Conservation (phyloP, 2,329 filamentous ascomycete genomes). For the Scedosporium dehoogii region DNA sequence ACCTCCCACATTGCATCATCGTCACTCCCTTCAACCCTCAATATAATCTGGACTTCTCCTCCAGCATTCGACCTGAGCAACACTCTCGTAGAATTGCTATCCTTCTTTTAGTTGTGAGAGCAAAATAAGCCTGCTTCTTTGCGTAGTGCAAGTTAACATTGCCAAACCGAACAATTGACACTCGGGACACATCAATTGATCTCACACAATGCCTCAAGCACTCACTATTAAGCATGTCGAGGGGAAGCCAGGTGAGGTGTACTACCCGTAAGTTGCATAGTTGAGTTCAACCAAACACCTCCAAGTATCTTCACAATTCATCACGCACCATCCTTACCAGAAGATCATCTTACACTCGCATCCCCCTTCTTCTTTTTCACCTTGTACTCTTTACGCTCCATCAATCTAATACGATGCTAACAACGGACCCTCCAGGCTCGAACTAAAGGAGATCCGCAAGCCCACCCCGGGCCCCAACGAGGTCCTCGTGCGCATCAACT, state of each 20-base stretch:
- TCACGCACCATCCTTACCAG: neutral
- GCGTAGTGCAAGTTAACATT: too few relatives aligned
- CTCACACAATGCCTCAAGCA: slow-evolving; percentile 37
- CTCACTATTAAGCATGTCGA: slow-evolving; percentile 60
- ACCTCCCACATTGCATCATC: neutral
- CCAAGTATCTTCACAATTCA: too few relatives aligned
- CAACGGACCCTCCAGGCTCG: slow-evolving; percentile 31
- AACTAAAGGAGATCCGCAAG: slow-evolving; percentile 50
- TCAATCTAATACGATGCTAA: neutral
- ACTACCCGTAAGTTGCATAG: slow-evolving; percentile 55
- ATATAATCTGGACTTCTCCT: neutral
- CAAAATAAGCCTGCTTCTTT: too few relatives aligned
- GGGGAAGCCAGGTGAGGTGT: slow-evolving; percentile 80
- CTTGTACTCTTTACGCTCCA: neutral
- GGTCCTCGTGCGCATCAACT: slow-evolving; percentile 64
- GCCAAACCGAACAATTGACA: neutral
- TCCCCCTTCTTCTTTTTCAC: neutral
- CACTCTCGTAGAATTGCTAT: too few relatives aligned
- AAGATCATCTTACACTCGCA: neutral
- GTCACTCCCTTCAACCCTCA: neutral
- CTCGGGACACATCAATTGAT: neutral
- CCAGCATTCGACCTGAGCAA: neutral
- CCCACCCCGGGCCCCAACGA: slow-evolving; percentile 56
- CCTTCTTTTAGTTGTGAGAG: too few relatives aligned
- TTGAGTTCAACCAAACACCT: neutral